Evolutionary conservation across 305 asterid species (phyloP), one percentile per base, ranked within the genome.

Genomic region (Fraxinus greggii): DNA sequence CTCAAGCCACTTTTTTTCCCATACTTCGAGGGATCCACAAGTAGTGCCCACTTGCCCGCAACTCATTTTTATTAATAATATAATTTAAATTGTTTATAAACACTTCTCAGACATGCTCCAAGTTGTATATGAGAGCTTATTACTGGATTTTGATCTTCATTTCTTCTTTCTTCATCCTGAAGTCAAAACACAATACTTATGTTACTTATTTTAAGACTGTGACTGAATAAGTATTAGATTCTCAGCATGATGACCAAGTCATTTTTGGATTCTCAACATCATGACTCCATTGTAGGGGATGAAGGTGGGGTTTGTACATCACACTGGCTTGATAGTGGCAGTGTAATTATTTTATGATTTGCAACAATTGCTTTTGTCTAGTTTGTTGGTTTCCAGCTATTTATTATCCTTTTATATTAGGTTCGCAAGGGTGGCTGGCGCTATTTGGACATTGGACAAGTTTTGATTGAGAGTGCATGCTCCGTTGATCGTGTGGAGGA

Each of bases 401-500:
- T 70, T 82, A 40, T 86, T 77, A 65, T 81, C 75, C 69, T 86
- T 72, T 78, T 81, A 31, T 86, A 72, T 84, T 89, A 97, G 99
- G 97, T 89, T 61, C 93, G 98, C 67, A 93, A 89, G 87, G 98
- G 99, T 79, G 99, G 99, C 72, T 94, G 99, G 99, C 98, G 99
- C 84, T 94, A 94, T 87, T 81, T 94, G 79, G 98, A 97, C 87
- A 97, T 98, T 81, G 98, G 98, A 61, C 98, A 97, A 87, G 98
- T 97, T 83, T 86, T 97, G 90, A 92, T 97, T 81, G 98, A 97
- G 88, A 97, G 99, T 87, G 98, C 98, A 80, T 97, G 99, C 89
- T 97, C 98, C 78, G 98, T 93, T 85, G 99, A 97, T 80, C 95
- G 99, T 67, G 99, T 97, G 83, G 99, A 97, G 89, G 99, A 97